A percentile compares a stretch with the other conserved stretches of the same genome.
phyloP scores from a whole-genome alignment of 768 basidiomycete genomes.

The Leccinum aurantiacum region DNA sequence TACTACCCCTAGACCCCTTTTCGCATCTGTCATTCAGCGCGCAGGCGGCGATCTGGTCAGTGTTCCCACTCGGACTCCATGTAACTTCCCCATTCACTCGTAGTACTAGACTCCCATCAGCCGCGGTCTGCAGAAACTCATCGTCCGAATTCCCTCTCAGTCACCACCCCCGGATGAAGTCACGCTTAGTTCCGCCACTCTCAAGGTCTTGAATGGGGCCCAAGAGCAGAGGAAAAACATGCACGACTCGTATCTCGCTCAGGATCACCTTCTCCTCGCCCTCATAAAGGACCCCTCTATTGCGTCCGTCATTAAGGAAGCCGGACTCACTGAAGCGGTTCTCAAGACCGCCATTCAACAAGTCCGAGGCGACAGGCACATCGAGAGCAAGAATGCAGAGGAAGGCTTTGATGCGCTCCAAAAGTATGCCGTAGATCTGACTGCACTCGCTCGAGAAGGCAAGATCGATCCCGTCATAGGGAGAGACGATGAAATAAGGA shows the following conservation, averaged over 20 bases:
- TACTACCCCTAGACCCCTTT: slow-evolving; percentile 55
- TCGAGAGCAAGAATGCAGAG: slow-evolving; percentile 86
- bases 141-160: slow-evolving; percentile 82
- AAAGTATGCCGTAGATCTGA: slow-evolving; percentile 87
- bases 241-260: slow-evolving; percentile 90
- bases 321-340: slow-evolving; percentile 64
- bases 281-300: slow-evolving; percentile 76
- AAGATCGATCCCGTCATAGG: slow-evolving; percentile 97
- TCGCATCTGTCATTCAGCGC: slow-evolving; percentile 73
- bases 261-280: slow-evolving; percentile 88
- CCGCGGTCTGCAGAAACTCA: slow-evolving; percentile 69
- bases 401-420: slow-evolving; percentile 90
- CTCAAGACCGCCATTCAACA: slow-evolving; percentile 78
- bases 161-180: slow-evolving; percentile 84
- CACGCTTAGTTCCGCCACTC: slow-evolving; percentile 52
- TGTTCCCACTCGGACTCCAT: background rate
- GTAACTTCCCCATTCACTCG: background rate
- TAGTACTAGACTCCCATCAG: slow-evolving; percentile 51
- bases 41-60: slow-evolving; percentile 85
- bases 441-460: slow-evolving; percentile 83
- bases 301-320: slow-evolving; percentile 69
- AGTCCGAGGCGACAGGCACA: slow-evolving; percentile 77
- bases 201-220: slow-evolving; percentile 73
- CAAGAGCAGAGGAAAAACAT: slow-evolving; percentile 76
- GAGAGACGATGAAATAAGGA: slow-evolving; percentile 87